These are phyloP conservation scores for Coprinopsis strossmayeri DNA, from an alignment of 768 basidiomycete genomes.

Conservation along the genomic window DNA sequence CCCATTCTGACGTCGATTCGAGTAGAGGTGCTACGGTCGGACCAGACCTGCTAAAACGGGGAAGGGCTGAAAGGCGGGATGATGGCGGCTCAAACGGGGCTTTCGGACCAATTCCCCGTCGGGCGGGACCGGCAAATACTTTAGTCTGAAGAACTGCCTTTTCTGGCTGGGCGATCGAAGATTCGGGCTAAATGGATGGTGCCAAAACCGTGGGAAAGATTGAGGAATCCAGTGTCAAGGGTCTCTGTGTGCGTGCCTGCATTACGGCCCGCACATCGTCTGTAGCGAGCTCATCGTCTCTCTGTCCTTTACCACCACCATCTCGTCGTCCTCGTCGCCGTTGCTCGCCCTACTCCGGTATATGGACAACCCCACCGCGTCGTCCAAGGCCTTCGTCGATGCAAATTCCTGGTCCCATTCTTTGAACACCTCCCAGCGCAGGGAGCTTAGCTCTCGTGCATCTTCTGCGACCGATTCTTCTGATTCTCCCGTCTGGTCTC, in stretches of 20 bases:
- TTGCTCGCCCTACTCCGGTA: not conserved
- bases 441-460: conserved; percentile 21
- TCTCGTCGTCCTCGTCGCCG: not conserved
- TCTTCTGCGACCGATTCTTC: conserved; percentile 25
- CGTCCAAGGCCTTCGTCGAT: conserved; percentile 4
- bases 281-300: conserved; percentile 1
- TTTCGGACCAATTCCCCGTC: not conserved
- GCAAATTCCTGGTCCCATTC: not conserved
- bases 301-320: conserved; percentile 1
- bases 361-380: not conserved
- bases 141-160: not conserved
- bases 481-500: conserved; percentile 31
- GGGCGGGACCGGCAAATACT: not conserved
- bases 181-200: conserved; percentile 5
- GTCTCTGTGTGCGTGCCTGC: conserved; percentile 2
- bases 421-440: not conserved
- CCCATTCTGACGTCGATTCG: no score
- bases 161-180: not conserved
- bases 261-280: not conserved
- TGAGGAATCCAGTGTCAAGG: not conserved
- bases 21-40: no score
- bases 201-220: conserved; percentile 1
- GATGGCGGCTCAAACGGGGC: no score
- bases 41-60: no score
- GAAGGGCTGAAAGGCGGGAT: no score